Percentiles rank a stretch among this genome's conserved stretches.
Evolutionary conservation across 108 stramenopile species (phyloP).

Genomic region (Stephanodiscus minutulus): DNA sequence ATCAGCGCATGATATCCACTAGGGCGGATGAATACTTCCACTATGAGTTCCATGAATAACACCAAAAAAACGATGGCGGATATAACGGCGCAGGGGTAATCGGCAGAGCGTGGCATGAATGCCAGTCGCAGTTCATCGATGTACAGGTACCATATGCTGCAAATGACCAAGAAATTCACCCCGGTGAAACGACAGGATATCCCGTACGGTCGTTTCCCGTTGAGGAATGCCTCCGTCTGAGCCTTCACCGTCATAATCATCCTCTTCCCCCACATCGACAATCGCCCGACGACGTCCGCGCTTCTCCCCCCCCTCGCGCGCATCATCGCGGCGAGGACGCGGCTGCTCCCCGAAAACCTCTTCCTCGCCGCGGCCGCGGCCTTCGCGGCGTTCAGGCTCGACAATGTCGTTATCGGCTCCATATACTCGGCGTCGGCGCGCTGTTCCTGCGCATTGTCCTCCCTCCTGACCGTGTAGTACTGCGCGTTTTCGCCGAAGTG

Average conservation of each 20-base stretch:
- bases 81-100: constrained; percentile 58
- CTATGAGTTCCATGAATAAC: constrained; percentile 69
- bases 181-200: constrained; percentile 60
- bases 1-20: constrained; percentile 58
- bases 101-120: constrained; percentile 54
- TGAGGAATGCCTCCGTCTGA: constrained; percentile 26
- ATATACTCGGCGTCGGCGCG: constrained; percentile 63
- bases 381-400: constrained; percentile 31
- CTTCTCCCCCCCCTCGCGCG: neutral
- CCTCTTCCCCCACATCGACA: neutral
- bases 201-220: constrained; percentile 55
- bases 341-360: neutral
- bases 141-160: constrained; percentile 74
- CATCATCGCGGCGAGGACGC: neutral
- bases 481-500: constrained; percentile 75
- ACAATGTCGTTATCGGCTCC: constrained; percentile 42
- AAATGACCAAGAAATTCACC: constrained; percentile 78
- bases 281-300: neutral
- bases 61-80: constrained; percentile 66
- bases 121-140: constrained; percentile 69
- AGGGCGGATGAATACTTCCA: constrained; percentile 79
- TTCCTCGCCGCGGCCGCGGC: constrained; percentile 6
- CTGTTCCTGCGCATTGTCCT: constrained; percentile 61
- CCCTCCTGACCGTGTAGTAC: constrained; percentile 75
- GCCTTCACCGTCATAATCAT: constrained; percentile 14